These are phyloP conservation scores for Termitomyces sp. DNA, from an alignment of 768 basidiomycete genomes.

Conservation along the genomic window DNA sequence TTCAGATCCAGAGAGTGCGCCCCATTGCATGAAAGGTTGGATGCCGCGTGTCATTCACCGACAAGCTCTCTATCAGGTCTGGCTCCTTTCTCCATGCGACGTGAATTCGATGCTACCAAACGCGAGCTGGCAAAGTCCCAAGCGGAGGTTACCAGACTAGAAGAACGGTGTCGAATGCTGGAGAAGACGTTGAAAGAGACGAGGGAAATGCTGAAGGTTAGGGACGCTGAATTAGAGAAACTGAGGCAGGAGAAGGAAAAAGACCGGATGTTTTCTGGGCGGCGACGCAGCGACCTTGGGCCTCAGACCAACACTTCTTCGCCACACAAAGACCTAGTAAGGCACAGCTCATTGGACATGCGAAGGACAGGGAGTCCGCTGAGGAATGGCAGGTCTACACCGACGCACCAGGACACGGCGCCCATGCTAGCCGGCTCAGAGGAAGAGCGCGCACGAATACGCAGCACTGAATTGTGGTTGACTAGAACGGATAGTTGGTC, in stretches of 20 bases:
- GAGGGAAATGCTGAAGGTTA: conserved; percentile 47
- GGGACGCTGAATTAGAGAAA: conserved; percentile 57
- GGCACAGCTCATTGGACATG: conserved; percentile 27
- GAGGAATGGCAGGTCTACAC: conserved; percentile 14
- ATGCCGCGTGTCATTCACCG: conserved; percentile 38
- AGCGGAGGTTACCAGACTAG: conserved; percentile 46
- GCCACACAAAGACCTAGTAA: conserved; percentile 10
- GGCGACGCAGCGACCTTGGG: conserved; percentile 23
- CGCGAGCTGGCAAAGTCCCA: conserved; percentile 50
- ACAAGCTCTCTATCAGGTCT: conserved; percentile 38
- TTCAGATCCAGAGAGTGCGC: conserved; percentile 38
- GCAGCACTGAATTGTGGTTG: conserved; percentile 61
- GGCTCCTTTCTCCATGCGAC: conserved; percentile 38
- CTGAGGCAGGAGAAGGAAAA: conserved; percentile 35
- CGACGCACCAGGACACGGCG: conserved; percentile 12
- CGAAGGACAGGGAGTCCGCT: conserved; percentile 18
- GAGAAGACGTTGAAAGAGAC: conserved; percentile 63
- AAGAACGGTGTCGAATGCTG: conserved; percentile 58
- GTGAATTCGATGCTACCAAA: conserved; percentile 53
- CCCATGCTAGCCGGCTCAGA: conserved; percentile 20
- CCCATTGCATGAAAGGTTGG: conserved; percentile 42
- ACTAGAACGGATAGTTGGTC: conserved; percentile 73
- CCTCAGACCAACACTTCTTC: conserved; percentile 15
- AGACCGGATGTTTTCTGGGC: conserved; percentile 26
- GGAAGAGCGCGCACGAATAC: conserved; percentile 53